Conservation (phyloP, 345 rosid species). For the Euphorbia pulcherrima region DNA sequence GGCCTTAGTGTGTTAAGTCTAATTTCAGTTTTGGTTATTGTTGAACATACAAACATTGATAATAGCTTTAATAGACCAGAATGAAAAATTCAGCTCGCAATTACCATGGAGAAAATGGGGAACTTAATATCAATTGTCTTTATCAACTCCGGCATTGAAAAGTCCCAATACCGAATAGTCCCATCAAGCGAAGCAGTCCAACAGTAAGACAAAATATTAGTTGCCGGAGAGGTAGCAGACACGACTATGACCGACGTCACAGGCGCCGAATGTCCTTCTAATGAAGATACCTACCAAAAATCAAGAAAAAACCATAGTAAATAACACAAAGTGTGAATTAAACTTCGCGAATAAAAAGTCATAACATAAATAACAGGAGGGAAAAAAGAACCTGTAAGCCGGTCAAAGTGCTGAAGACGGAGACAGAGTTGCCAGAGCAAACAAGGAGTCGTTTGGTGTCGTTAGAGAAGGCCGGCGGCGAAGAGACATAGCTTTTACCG, state of each 20-base stretch:
- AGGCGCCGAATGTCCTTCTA: constrained; percentile 73
- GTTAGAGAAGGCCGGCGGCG: constrained; percentile 88
- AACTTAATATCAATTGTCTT: constrained; percentile 54
- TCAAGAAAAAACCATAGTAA: not conserved
- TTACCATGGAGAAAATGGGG: constrained; percentile 78
- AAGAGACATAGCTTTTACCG: constrained; percentile 65
- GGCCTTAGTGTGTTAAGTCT: not conserved
- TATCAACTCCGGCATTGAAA: constrained; percentile 65
- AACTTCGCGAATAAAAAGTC: not conserved
- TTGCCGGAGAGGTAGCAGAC: constrained; percentile 55
- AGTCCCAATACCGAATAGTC: constrained; percentile 86
- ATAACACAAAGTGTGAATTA: not conserved
- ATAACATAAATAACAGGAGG: not conserved
- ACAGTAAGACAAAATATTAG: constrained; percentile 56
- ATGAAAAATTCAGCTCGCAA: not conserved
- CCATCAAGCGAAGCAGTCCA: constrained; percentile 98
- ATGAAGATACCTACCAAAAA: constrained; percentile 46
- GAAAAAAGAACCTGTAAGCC: constrained; percentile 55
- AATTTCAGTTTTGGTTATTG: not conserved
- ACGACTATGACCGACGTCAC: constrained; percentile 74
- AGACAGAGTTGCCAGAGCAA: constrained; percentile 67
- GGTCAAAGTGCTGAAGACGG: constrained; percentile 79
- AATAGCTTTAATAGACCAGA: not conserved
- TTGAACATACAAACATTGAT: not conserved
- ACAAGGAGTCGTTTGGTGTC: constrained; percentile 80